Evolutionary conservation across 2,329 filamentous ascomycete genomes (phyloP), one percentile per base, ranked within the genome.

Genomic region (Thielaviopsis euricoi): DNA sequence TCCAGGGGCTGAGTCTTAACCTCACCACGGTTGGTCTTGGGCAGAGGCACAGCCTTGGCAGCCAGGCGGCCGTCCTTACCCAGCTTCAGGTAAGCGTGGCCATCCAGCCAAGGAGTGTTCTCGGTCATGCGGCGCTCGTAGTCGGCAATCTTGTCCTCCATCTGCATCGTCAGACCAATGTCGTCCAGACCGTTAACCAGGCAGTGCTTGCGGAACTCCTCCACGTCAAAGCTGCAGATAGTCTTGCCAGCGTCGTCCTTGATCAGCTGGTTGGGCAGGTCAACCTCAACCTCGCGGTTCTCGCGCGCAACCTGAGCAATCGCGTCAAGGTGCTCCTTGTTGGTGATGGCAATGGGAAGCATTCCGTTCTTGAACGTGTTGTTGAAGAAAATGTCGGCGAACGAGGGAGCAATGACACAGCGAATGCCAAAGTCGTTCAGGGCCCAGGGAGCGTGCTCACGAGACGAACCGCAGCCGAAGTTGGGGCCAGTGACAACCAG

Each of bases 301-400:
- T 87, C 86, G 43, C 77, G 77, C 37, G 90, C 90, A 71, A 94
- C 87, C 25, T 76, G 80, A 43, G 86, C 83, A 62, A 97, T 83
- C 61, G 76, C 77, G 50, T 86, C 77, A 3, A 96, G 74, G 33
- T 80, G 76, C 1, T 72, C 75, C 63, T 81, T 72, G 69, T 91
- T 82, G 33, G 78, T 74, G 67, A 97, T 86, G 60, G 78, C 73
- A 61, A 97, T 82, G 53, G 91, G 90, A 62, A 97, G 76, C 93
- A 97, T 97, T 74, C 91, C 91, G 75, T 98, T 98, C 80, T 98
- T 97, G 81, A 96, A 97, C n/a, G 87, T 93, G 77, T 98, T 98
- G 81, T 95, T 96, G 81, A 91, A 94, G 82, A 96, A 96, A 71
- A 98, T 98, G 60, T 73, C 71, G 60, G 71, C 74, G 62, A 79